Evolutionary conservation across 768 basidiomycete species (phyloP), one percentile per base, ranked within the genome.

Genomic region (Tricholoma saponaceum): DNA sequence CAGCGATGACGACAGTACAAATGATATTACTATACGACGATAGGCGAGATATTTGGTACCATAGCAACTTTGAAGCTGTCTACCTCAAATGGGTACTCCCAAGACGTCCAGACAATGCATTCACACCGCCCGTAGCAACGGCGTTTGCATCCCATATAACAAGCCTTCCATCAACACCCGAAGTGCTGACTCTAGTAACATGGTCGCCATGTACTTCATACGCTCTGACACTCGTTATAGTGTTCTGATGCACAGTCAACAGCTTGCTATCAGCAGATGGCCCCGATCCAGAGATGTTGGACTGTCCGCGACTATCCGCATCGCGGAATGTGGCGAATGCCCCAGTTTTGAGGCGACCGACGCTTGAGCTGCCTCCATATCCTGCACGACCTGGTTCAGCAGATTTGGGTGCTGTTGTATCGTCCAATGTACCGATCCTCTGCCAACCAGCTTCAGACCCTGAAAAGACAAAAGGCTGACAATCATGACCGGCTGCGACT

Each of bases 401-500:
- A 14, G 81, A 72, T 56, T 79, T 81, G 41, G 74, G 62, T 0
- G 79, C 71, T 13, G 77, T 80, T n/a, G 85, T 78, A 64, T 96
- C 92, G 67, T 98, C 97, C 62, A 99, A 81, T 57, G 89, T 92
- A 12, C 91, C 89, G 35, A 83, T 75, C 44, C 83, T 75, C 47
- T 83, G 78, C 97, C 97, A 99, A 1, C 93, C 94, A 25, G 70
- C 74, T 51, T 82, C 79, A 39, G 79, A 80, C 8, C 94, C 95
- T 2, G 83, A 78, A 73, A 94, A 95, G 26, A 97, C 83, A 22
- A 94, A 74, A 1, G 97, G 97, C 68, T 95, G 95, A 75, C 97
- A 99, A 70, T 98, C 97, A 73, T 99, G 96, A 0, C 97, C 97
- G 0, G 95, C 97, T 0, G 93, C 95, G 43, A 99, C 79, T 61